These are phyloP conservation scores for Selaginella moellendorffii DNA, from an alignment of 75 land plant species.

Conservation along the genomic window DNA sequence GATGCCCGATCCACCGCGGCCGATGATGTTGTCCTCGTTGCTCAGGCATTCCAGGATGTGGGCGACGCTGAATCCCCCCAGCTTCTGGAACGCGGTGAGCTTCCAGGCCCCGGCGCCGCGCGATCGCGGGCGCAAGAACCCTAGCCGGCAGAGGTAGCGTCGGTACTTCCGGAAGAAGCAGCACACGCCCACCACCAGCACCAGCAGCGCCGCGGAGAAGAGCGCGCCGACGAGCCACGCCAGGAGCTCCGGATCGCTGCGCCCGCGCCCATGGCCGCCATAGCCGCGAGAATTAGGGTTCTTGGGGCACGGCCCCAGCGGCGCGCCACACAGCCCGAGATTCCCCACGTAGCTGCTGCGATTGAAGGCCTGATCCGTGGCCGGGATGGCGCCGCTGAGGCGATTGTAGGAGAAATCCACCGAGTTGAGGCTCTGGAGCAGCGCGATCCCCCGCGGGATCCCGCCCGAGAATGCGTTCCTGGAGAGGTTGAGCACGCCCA, in stretches of 20 bases:
- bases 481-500: constrained; percentile 1
- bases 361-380: neutral
- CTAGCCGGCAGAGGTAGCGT: neutral
- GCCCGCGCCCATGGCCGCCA: neutral
- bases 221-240: constrained; percentile 7
- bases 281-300: neutral
- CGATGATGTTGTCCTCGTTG: constrained; percentile 59
- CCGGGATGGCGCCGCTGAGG: neutral
- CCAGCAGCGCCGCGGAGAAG: neutral
- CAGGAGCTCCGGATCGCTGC: neutral
- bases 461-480: neutral
- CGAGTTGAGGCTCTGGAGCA: neutral
- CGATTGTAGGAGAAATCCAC: neutral
- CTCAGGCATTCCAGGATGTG: constrained; percentile 48
- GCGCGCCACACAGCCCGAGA: neutral
- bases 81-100: constrained; percentile 58
- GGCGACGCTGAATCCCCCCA: constrained; percentile 38
- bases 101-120: constrained; percentile 40
- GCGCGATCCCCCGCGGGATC: neutral
- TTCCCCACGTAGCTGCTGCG: neutral
- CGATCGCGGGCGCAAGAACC: neutral
- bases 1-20: constrained; percentile 59
- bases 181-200: constrained; percentile 1
- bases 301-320: neutral
- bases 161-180: constrained; percentile 6